Evolutionary conservation across 2,329 filamentous ascomycete genomes (phyloP), one percentile per base, ranked within the genome.

Genomic region (Metarhizium sp.): DNA sequence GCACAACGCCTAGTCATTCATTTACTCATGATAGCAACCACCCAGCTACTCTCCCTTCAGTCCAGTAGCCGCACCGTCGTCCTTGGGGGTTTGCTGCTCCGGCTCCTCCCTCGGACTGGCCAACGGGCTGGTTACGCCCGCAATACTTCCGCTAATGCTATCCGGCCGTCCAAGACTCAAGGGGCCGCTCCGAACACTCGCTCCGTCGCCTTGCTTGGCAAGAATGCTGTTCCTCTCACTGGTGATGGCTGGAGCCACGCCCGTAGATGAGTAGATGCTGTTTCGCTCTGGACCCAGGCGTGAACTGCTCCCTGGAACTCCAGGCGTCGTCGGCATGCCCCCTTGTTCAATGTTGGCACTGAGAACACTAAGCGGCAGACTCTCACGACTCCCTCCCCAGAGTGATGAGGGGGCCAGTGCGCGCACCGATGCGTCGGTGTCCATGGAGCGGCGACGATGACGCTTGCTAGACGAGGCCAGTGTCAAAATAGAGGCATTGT

Each of bases 151-250:
- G 58, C 78, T 87, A 54, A 92, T 82, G 70, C 91, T 95, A 67
- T 95, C 90, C 51, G 89, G 86, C 59, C 90, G 80, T 2, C 81
- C 83, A 68, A 96, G 92, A 0, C 89, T 88, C 3, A 89, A 68
- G 1, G 87, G 73, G 0, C 88, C 90, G 67, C 90, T 95, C 54
- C 89, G 81, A 34, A 95, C 75, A 65, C 90, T 95, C 10, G 85
- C 84, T 1, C 82, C 88, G 61, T 95, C 90, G 5, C 79, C 82
- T 50, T 78, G 75, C 57, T 83, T 82, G 32, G 87, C 82, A 65
- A 95, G 92, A 59, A 87, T 81, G 70, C 89, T 95, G 67, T 87
- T 92, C 51, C 92, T 80, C 64, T 96, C 92, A 56, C 86, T 87
- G 6, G 81, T 75, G 7, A 89, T 71, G 13, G 82, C 80, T 6